These are phyloP conservation scores for Rhodotorula sp. DNA, from an alignment of 1,284 basidiomycete species.

Conservation along the genomic window DNA sequence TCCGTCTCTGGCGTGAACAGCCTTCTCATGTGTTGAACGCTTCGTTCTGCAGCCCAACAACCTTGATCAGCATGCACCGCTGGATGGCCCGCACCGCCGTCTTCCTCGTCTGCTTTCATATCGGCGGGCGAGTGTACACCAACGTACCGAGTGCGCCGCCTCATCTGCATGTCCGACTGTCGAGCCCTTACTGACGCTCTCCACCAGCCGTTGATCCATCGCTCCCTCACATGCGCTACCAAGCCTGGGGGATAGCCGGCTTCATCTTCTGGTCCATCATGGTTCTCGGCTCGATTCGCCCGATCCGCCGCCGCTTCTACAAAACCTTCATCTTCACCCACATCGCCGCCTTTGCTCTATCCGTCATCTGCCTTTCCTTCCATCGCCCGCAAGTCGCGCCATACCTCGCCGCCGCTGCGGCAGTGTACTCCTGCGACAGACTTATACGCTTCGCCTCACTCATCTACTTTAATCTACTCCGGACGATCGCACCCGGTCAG, in stretches of 20 bases:
- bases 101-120: conserved; percentile 15
- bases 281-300: conserved; percentile 1
- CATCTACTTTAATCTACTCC: conserved; percentile 5
- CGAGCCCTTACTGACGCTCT: background rate
- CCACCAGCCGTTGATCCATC: background rate
- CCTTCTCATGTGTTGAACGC: background rate
- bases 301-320: conserved; percentile 8
- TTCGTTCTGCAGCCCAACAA: background rate
- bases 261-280: conserved; percentile 16
- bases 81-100: conserved; percentile 8
- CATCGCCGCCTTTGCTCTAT: background rate
- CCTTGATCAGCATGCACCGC: conserved; percentile 15
- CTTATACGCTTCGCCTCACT: background rate
- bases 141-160: background rate
- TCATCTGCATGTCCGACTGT: background rate
- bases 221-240: background rate
- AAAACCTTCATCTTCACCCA: conserved; percentile 12
- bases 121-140: conserved; percentile 9
- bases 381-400: conserved; percentile 7
- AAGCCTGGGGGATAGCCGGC: background rate
- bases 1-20: too few relatives aligned
- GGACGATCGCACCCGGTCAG: background rate
- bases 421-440: conserved; percentile 8
- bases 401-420: conserved; percentile 6
- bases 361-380: conserved; percentile 9